Evolutionary conservation across 2,329 filamentous ascomycete species (phyloP), one percentile per base, ranked within the genome.

Genomic region (Calonectria fujianensis): DNA sequence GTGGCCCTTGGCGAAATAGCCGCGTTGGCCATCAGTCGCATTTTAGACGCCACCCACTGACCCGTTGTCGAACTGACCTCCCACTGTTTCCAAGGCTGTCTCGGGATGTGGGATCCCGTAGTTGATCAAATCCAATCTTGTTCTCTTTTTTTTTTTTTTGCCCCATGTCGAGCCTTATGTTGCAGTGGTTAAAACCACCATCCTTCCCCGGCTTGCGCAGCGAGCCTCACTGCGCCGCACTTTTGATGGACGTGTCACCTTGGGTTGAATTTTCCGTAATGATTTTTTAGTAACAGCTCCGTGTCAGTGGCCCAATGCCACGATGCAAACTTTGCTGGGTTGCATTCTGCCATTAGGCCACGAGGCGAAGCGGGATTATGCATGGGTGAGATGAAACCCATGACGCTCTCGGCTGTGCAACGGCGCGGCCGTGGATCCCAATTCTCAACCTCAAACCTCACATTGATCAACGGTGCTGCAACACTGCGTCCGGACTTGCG

Each of bases 351-450:
- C 57, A n/a, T 41, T 35, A 67, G 32, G 48, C 35, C 24, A 11
- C 45, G 16, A 64, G 41, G 32, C 48, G 18, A 54, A 24, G 69
- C 20, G 48, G 24, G 10, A 57, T 69, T 27, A 57, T 68, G 64
- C 70, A 72, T 68, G 35, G n/a, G n/a, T 32, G 14, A 51, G 16
- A 48, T 66, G 66, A 74, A 74, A 74, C 67, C 50, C 51, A 74
- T 74, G 66, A 66, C 67, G 66, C 67, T 61, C 59, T 69, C 41
- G 32, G 29, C 41, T 70, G 41, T 41, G 52, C 35, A 57, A 50
- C 57, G 29, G 39, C 57, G 24, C 37, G 31, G 61, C 24, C 29
- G 29, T 51, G 29, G 57, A 41, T n/a, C 24, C 51, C 72, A 20
- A 64, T 18, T 64, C 13, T 39, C 61, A 63, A 70, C 54, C 48